Conservation (phyloP, 2,329 filamentous ascomycete genomes). For the Thelonectria discophora region DNA sequence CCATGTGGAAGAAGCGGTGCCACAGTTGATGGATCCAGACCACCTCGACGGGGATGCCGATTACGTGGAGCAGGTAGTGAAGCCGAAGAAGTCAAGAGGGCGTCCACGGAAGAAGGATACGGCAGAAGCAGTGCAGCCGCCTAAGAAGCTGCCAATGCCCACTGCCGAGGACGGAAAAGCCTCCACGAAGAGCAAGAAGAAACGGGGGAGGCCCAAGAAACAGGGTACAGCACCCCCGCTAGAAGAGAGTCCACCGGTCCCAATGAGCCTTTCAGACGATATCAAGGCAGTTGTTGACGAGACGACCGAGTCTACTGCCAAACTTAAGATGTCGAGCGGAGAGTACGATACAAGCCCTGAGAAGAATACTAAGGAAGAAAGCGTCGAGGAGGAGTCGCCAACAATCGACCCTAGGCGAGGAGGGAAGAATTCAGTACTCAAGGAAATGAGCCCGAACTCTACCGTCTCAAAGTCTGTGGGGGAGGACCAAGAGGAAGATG, state of each 20-base stretch:
- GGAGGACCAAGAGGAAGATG: slow-evolving; percentile 13
- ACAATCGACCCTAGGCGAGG: neutral
- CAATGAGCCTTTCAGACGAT: neutral
- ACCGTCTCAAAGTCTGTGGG: neutral
- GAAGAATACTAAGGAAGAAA: neutral
- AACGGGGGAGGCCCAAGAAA: slow-evolving; percentile 56
- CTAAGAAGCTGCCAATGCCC: slow-evolving; percentile 17
- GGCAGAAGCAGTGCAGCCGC: slow-evolving; percentile 22
- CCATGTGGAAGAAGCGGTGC: slow-evolving; percentile 6
- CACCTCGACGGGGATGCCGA: slow-evolving; percentile 28
- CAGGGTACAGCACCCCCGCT: slow-evolving; percentile 32
- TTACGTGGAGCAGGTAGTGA: slow-evolving; percentile 26
- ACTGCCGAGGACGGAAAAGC: slow-evolving; percentile 20
- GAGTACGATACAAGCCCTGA: neutral
- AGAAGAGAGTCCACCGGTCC: slow-evolving; percentile 17
- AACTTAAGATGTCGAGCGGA: neutral
- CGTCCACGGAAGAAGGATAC: slow-evolving; percentile 44
- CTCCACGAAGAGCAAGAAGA: slow-evolving; percentile 44
- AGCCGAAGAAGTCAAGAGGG: slow-evolving; percentile 44
- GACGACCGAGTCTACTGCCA: slow-evolving; percentile 2
- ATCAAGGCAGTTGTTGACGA: neutral
- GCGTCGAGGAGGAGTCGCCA: neutral
- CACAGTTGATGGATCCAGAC: slow-evolving; percentile 8
- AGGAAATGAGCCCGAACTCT: slow-evolving; percentile 24
- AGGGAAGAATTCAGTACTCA: slow-evolving; percentile 11